Percentiles rank a stretch among this genome's conserved stretches.
phyloP scores from a whole-genome alignment of 2,329 filamentous ascomycete genomes.

The Rhexocercosporidium sp. region DNA sequence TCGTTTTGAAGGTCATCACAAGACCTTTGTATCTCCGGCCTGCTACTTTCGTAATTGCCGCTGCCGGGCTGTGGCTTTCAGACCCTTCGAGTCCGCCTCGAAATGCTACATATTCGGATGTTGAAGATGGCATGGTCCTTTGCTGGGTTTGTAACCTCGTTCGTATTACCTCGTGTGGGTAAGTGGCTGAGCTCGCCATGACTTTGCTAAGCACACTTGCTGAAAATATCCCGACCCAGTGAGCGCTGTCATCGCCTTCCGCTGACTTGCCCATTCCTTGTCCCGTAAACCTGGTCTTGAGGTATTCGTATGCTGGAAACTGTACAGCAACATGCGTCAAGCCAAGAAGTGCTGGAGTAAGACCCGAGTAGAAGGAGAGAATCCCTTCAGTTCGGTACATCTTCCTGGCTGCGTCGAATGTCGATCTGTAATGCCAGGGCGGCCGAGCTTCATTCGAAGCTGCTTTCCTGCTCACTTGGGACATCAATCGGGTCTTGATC shows the following conservation, averaged over 20 bases:
- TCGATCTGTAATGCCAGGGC: conserved; percentile 92
- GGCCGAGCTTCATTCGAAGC: conserved; percentile 60
- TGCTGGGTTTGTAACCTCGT: conserved; percentile 94
- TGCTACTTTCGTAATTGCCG: conserved; percentile 38
- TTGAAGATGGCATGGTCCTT: conserved; percentile 63
- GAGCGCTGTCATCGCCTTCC: conserved; percentile 62
- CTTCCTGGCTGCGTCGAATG: conserved; percentile 88
- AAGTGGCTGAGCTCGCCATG: conserved; percentile 91
- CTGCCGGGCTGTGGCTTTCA: conserved; percentile 23
- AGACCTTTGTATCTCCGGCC: conserved; percentile 73
- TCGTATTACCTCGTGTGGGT: conserved; percentile 94
- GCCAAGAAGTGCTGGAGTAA: conserved; percentile 89
- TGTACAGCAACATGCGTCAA: conserved; percentile 96
- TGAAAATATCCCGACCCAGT: conserved; percentile 83
- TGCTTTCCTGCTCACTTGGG: conserved; percentile 71
- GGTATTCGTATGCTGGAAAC: conserved; percentile 92
- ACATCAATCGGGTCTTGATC: conserved; percentile 98
- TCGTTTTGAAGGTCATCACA: conserved; percentile 80
- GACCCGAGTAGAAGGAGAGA: conserved; percentile 90
- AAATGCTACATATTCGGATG: conserved; percentile 56
- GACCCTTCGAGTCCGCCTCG: conserved; percentile 40
- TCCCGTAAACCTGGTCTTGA: conserved; percentile 90
- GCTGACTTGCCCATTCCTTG: conserved; percentile 77
- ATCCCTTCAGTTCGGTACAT: conserved; percentile 95
- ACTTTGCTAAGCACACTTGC: conserved; percentile 95